phyloP scores from a whole-genome alignment of 768 basidiomycete species.

The Daedalea quercina region DNA sequence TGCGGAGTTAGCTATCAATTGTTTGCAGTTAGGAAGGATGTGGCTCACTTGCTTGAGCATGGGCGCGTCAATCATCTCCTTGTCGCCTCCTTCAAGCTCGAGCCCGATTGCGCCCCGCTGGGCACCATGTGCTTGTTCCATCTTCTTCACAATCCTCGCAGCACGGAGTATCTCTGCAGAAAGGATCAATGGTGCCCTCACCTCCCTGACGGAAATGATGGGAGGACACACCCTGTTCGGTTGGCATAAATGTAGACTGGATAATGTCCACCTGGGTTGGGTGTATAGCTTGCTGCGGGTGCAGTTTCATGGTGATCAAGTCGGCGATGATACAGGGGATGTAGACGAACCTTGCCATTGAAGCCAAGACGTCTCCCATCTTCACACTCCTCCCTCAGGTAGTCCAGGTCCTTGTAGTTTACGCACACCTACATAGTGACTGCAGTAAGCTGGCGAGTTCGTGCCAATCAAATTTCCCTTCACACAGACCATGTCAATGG shows the following conservation, averaged over 20 bases:
- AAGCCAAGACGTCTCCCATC: constrained; percentile 84
- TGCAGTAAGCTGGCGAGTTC: neutral
- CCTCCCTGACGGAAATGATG: neutral
- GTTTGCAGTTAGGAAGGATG: constrained; percentile 1
- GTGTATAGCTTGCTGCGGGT: constrained; percentile 85
- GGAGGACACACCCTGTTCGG: constrained; percentile 44
- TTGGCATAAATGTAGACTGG: constrained; percentile 75
- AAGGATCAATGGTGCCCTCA: neutral
- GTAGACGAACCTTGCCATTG: constrained; percentile 70
- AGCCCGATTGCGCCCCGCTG: constrained; percentile 68
- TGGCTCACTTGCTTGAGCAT: constrained; percentile 72
- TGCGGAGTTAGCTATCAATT: neutral
- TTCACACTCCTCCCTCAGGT: constrained; percentile 64
- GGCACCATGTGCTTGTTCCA: constrained; percentile 48
- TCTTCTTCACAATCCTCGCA: constrained; percentile 58
- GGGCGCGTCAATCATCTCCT: constrained; percentile 87
- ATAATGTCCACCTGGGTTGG: constrained; percentile 76
- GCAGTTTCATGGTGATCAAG: neutral
- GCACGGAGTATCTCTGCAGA: constrained; percentile 72
- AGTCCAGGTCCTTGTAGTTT: constrained; percentile 69
- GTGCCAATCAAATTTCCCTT: neutral
- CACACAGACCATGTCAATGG: constrained; percentile 80
- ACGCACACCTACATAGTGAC: constrained; percentile 75
- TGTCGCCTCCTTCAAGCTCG: constrained; percentile 44
- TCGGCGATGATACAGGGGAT: neutral